Evolutionary conservation across 2,329 filamentous ascomycete genomes (phyloP), one percentile per base, ranked within the genome.

Genomic region (Ceratocystis smalleyi): DNA sequence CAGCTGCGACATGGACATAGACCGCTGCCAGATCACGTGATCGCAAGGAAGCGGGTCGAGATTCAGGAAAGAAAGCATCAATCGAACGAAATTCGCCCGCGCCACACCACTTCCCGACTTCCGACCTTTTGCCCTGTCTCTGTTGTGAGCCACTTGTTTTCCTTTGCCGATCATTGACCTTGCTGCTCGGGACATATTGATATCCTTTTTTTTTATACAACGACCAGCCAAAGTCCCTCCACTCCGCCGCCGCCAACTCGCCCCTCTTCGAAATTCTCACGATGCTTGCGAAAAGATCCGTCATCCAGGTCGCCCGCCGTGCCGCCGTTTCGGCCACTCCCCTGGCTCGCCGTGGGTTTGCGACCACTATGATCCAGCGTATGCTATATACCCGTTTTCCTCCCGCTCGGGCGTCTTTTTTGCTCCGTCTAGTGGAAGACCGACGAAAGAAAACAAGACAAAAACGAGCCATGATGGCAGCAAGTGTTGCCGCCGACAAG

Each of bases 261-360:
- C 49, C 51, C 54, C 59, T 55, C 59, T 61, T 54, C 30, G 49
- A 55, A 55, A 43, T 30, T 24, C 54, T 71, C 74, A 73, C 71
- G 71, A 85, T 86, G 83, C 83, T 85, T 71, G 73, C 86, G 73
- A 81, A 84, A 78, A 83, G 83, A 73, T 78, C 83, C 72, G 82
- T 79, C 73, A 72, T 83, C 69, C 76, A 79, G 70, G 81, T 78
- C 73, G 83, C 82, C 72, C 83, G 83, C 74, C 81, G 83, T 68
- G 66, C 62, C 69, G 75, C 72, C 67, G 83, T 78, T 67, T 78
- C 79, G 67, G 71, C 75, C 65, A 61, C 71, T 64, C 81, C 82
- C 69, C 75, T 76, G 68, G 74, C 79, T 72, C 78, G 79, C 71
- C 83, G 83, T 74, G 79, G 76, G 75, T 83, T 86, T 73, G 75